Percentiles rank a stretch among this genome's conserved stretches.
These are phyloP conservation scores for Aspergillus eucalypticola DNA, from an alignment of 2,329 filamentous ascomycete species.

Conservation along the genomic window DNA sequence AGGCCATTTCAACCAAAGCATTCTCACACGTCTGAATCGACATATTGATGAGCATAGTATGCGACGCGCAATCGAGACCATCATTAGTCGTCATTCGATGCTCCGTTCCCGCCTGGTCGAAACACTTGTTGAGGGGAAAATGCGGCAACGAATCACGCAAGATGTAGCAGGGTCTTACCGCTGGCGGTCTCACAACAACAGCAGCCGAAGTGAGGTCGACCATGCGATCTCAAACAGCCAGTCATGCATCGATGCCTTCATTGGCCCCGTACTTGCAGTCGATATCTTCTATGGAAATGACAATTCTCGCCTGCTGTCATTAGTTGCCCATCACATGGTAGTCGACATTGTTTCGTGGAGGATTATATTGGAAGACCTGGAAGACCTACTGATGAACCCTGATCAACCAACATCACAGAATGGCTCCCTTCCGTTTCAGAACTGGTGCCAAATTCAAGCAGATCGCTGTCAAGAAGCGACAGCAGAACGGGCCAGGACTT, in stretches of 20 bases:
- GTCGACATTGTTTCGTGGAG: slow-evolving; percentile 46
- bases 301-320: slow-evolving; percentile 31
- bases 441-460: slow-evolving; percentile 38
- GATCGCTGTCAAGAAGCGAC: slow-evolving; percentile 23
- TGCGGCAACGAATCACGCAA: slow-evolving; percentile 32
- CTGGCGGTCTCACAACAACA: slow-evolving; percentile 24
- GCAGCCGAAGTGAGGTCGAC: slow-evolving; percentile 25
- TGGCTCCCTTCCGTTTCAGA: slow-evolving; percentile 39
- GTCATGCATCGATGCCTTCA: slow-evolving; percentile 36
- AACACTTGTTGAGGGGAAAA: slow-evolving; percentile 16
- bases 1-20: slow-evolving; percentile 43
- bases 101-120: slow-evolving; percentile 36
- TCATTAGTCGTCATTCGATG: slow-evolving; percentile 41
- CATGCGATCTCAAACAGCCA: slow-evolving; percentile 32
- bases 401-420: slow-evolving; percentile 22
- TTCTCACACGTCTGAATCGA: slow-evolving; percentile 34
- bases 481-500: slow-evolving; percentile 17
- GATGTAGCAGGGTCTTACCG: slow-evolving; percentile 33
- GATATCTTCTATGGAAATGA: slow-evolving; percentile 44
- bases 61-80: slow-evolving; percentile 30
- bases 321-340: slow-evolving; percentile 42
- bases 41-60: slow-evolving; percentile 27
- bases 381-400: slow-evolving; percentile 37
- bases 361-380: slow-evolving; percentile 41
- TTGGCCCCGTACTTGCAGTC: slow-evolving; percentile 43